phyloP scores from a whole-genome alignment of 148 eudicot genomes.

The Spergularia marina region DNA sequence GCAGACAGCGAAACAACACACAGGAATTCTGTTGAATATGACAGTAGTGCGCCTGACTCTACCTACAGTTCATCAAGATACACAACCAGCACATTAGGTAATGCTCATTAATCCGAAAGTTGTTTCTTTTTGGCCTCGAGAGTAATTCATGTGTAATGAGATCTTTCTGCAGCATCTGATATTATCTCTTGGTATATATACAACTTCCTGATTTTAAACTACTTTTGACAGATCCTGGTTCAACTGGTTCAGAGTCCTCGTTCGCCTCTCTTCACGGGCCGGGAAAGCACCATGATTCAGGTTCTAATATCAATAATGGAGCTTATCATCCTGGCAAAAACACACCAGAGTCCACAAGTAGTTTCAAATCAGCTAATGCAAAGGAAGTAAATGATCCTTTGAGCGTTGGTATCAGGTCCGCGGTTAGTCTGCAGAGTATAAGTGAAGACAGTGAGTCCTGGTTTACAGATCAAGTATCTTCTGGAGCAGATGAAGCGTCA shows the following conservation, averaged over 20 bases:
- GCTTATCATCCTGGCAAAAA: constrained; percentile 33
- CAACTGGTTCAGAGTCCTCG: constrained; percentile 39
- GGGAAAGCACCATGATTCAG: constrained; percentile 45
- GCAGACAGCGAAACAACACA: constrained; percentile 43
- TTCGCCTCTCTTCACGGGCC: constrained; percentile 43
- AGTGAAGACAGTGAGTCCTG: constrained; percentile 21
- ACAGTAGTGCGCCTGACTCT: constrained; percentile 47
- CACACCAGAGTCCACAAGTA: constrained; percentile 30
- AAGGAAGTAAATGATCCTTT: constrained; percentile 30
- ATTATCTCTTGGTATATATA: background rate
- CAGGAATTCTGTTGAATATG: constrained; percentile 34
- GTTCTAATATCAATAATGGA: constrained; percentile 40
- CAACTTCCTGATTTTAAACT: constrained; percentile 19
- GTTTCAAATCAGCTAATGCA: constrained; percentile 27
- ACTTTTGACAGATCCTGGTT: constrained; percentile 41
- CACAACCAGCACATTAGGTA: constrained; percentile 50
- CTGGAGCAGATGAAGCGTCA: constrained; percentile 34
- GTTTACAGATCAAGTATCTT: constrained; percentile 28
- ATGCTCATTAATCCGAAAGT: background rate
- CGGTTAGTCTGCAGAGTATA: constrained; percentile 40
- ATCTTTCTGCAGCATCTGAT: background rate
- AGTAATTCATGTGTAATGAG: background rate
- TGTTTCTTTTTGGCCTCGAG: background rate
- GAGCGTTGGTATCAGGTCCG: constrained; percentile 29
- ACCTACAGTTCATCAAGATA: constrained; percentile 47